Evolutionary conservation across 805 yeast species (phyloP).

Genomic region (Nakazawaea holstii): DNA sequence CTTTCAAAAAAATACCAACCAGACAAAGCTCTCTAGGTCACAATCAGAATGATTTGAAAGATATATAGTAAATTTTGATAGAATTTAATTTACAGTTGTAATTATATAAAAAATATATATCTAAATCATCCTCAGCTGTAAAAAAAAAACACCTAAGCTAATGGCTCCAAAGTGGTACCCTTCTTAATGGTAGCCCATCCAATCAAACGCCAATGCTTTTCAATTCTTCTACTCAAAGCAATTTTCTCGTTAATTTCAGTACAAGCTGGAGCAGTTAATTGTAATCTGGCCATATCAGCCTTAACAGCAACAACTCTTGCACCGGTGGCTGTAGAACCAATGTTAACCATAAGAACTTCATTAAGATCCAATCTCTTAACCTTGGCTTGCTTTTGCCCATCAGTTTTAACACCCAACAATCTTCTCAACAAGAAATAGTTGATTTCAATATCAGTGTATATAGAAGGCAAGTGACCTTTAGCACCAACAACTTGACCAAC

Average conservation of each 20-base stretch:
- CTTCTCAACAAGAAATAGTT: conserved; percentile 95
- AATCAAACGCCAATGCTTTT: conserved; percentile 98
- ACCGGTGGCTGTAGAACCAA: conserved; percentile 99
- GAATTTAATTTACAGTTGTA: no score
- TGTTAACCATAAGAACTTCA: conserved; percentile 97
- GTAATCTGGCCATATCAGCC: conserved; percentile 98
- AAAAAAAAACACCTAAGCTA: conserved; percentile 30
- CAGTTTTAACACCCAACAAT: conserved; percentile 96
- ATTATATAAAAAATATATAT: neutral
- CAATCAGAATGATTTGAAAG: neutral
- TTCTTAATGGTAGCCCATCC: conserved; percentile 99
- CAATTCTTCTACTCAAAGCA: conserved; percentile 97
- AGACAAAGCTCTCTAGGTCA: conserved; percentile 7
- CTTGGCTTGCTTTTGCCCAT: conserved; percentile 94
- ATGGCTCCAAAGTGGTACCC: conserved; percentile 85
- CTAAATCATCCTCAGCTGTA: neutral
- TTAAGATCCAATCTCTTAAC: conserved; percentile 91
- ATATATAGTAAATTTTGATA: neutral
- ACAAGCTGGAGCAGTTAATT: conserved; percentile 97
- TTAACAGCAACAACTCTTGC: conserved; percentile 97
- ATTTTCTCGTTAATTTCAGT: conserved; percentile 97
- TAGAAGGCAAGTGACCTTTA: conserved; percentile 90
- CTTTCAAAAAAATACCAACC: conserved; percentile 24
- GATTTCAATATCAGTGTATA: conserved; percentile 95
- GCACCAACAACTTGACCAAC: conserved; percentile 99